phyloP scores from a whole-genome alignment of 176 grass and related monocot species.

The Cenchrus fungigraminus region DNA sequence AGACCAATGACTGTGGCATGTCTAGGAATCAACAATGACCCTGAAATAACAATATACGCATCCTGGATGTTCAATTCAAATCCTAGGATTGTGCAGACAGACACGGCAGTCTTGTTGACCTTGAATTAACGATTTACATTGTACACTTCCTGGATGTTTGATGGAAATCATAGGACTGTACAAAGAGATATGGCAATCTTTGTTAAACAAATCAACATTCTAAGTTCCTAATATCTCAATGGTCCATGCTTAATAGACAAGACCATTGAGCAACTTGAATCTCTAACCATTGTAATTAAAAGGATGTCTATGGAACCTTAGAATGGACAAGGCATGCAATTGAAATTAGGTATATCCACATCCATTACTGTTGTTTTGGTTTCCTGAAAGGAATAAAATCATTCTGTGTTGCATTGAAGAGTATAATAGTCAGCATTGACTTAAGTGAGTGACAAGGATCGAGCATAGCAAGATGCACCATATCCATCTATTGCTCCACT shows the following conservation, averaged over 20 bases:
- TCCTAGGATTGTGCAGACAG: neutral
- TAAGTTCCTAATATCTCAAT: neutral
- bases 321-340: neutral
- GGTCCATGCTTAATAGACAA: conserved; percentile 8
- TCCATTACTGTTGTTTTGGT: no score
- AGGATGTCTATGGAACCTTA: neutral
- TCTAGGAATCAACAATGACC: neutral
- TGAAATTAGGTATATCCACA: no score
- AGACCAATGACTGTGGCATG: neutral
- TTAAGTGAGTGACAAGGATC: no score
- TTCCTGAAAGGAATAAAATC: neutral
- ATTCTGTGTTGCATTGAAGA: neutral
- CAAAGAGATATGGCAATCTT: neutral
- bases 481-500: neutral
- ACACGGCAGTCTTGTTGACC: neutral
- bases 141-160: neutral
- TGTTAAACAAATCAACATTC: neutral
- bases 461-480: neutral
- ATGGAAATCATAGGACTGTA: neutral
- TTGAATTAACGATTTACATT: neutral
- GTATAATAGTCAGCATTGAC: neutral
- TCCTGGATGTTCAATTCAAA: neutral
- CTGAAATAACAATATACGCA: neutral
- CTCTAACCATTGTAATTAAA: neutral
- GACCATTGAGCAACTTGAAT: neutral